Percentiles rank a stretch among this genome's conserved stretches.
phyloP scores from a whole-genome alignment of 495 filamentous ascomycete species.

The Penicillium cinerascens region DNA sequence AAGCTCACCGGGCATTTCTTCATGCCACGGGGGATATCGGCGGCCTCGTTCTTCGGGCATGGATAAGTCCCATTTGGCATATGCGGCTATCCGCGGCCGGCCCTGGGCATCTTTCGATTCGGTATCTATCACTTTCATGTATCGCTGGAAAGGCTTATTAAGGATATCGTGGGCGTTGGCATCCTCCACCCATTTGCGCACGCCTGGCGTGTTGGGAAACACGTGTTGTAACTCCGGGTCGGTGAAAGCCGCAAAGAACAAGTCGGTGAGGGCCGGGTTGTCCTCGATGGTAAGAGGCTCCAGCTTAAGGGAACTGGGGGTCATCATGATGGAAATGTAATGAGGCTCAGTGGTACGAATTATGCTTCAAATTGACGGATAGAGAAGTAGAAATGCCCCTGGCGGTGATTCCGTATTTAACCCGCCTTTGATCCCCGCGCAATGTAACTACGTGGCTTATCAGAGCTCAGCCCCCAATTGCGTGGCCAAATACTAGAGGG shows the following conservation, averaged over 20 bases:
- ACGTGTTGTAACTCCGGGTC: slow-evolving; percentile 11
- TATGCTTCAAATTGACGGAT: background rate
- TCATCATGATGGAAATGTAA: background rate
- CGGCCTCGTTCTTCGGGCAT: slow-evolving; percentile 21
- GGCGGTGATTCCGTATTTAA: background rate
- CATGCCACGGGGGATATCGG: slow-evolving; percentile 26
- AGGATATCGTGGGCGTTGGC: slow-evolving; percentile 17
- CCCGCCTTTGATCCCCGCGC: background rate
- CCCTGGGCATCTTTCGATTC: slow-evolving; percentile 8
- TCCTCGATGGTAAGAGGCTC: slow-evolving; percentile 23
- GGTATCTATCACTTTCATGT: slow-evolving; percentile 28
- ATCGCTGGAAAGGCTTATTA: slow-evolving; percentile 24
- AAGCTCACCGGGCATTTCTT: slow-evolving; percentile 13
- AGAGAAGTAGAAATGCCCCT: background rate
- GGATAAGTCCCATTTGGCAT: slow-evolving; percentile 27
- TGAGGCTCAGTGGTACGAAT: background rate
- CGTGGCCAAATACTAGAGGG: background rate
- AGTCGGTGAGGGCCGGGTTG: slow-evolving; percentile 15
- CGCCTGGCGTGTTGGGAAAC: slow-evolving; percentile 24
- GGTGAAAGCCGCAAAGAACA: slow-evolving; percentile 32
- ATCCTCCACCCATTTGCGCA: slow-evolving; percentile 23
- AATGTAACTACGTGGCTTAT: background rate
- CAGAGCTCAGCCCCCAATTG: background rate
- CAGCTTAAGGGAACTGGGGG: slow-evolving; percentile 6
- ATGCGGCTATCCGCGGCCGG: slow-evolving; percentile 21